Evolutionary conservation across 306 rosid genomes (phyloP).

Genomic region (Pyrus betulifolia): DNA sequence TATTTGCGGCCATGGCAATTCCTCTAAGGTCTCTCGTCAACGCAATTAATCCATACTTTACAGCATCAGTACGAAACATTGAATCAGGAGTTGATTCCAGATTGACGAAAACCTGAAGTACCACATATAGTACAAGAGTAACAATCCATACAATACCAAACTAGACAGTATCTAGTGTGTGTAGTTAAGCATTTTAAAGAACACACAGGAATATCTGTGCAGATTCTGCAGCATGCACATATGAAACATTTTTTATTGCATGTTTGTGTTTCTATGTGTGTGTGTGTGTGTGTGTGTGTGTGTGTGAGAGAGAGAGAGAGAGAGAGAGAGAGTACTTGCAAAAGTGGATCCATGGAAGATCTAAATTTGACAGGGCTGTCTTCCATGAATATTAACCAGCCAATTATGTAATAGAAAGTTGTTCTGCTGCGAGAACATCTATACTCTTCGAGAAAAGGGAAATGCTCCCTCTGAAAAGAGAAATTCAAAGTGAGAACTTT

Average conservation of each 20-base stretch:
- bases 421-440: conserved; percentile 92
- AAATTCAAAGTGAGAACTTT: conserved; percentile 13
- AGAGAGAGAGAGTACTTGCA: conserved; percentile 48
- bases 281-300: background rate
- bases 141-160: background rate
- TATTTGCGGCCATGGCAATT: conserved; percentile 95
- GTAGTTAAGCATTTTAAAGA: background rate
- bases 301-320: background rate
- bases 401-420: conserved; percentile 84
- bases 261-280: background rate
- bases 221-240: background rate
- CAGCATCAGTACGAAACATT: conserved; percentile 81
- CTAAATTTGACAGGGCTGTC: conserved; percentile 87
- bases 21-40: conserved; percentile 98
- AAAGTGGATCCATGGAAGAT: conserved; percentile 95
- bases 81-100: conserved; percentile 93
- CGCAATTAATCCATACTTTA: conserved; percentile 77
- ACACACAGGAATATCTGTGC: background rate
- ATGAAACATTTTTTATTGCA: background rate
- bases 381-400: conserved; percentile 91
- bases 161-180: background rate
- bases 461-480: conserved; percentile 76
- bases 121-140: conserved; percentile 7
- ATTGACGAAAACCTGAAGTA: conserved; percentile 66
- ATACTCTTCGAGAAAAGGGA: conserved; percentile 82